Evolutionary conservation across 177 flowering plant species (phyloP), one percentile per base, ranked within the genome.

Genomic region (Telopea speciosissima): DNA sequence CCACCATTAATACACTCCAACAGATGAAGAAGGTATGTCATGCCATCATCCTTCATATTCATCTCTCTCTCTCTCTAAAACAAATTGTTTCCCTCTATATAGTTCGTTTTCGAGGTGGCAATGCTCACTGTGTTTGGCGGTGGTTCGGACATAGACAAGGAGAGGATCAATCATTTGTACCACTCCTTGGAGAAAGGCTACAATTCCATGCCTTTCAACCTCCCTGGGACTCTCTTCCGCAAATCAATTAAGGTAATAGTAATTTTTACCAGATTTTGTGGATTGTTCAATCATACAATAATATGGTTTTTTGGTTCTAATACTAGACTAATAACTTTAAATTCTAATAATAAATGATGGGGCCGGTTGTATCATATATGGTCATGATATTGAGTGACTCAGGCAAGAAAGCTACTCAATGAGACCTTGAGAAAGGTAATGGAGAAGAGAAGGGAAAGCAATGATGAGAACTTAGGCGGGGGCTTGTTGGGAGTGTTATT

Each of bases 81-180:
- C 31, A 28, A 28, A 28, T 28, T 28, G 31, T 28, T 28, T 28
- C 4, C 31, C 4, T 28, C 2, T 24, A 36, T 36, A 36, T 70
- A 94, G 98, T 89, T 78, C 70, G 83, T 97, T 61, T 88, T 92
- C 66, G 87, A 89, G 54, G 97, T 95, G 69, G 97, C 97, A 36
- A 82, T 92, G 81, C 75, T 86, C 17, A 83, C 93, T 3, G 86
- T 73, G 0, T 89, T 95, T 54, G 97, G 95, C 0, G 74, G 74
- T 21, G 67, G 62, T 63, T 66, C 63, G 31, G 79, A 77, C 60
- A 7, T 75, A 7, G 88, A 88, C 73, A 75, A 69, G 45, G 86
- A 86, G 67, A 82, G 72, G 68, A 82, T 94, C 44, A 87, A 89
- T 69, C 52, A 77, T 3, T 75, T 84, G 73, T 94, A 89, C 70